A percentile compares a stretch with the other conserved stretches of the same genome.
Evolutionary conservation across 495 filamentous ascomycete species (phyloP).

Genomic region (Penicillium angulare): DNA sequence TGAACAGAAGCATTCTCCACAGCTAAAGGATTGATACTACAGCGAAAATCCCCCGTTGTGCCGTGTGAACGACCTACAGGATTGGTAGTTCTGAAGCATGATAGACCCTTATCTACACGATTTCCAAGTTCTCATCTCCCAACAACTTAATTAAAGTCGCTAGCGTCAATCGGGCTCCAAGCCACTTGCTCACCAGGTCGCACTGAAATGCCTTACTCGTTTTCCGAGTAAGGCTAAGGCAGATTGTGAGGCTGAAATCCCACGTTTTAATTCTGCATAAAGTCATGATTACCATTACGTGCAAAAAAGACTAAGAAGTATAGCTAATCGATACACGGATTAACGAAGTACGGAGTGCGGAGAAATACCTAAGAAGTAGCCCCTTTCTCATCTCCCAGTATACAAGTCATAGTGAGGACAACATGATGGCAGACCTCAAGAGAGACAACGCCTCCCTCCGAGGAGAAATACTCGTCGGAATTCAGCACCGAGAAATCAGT

Average conservation of each 20-base stretch:
- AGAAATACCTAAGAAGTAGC: neutral
- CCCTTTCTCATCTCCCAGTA: neutral
- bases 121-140: neutral
- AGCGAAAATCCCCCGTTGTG: too few species aligned
- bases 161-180: constrained; percentile 19
- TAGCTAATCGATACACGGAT: neutral
- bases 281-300: constrained; percentile 22
- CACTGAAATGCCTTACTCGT: neutral
- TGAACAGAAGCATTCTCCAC: too few species aligned
- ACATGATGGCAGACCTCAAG: too few species aligned
- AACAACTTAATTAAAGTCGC: constrained; percentile 12
- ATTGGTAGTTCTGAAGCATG: neutral
- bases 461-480: neutral
- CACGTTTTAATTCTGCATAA: constrained; percentile 8
- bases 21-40: too few species aligned
- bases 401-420: constrained; percentile 19
- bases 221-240: neutral
- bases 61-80: too few species aligned
- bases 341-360: neutral
- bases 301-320: too few species aligned
- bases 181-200: constrained; percentile 11
- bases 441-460: constrained; percentile 9
- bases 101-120: neutral
- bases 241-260: constrained; percentile 14
- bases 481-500: neutral